Conservation (phyloP, 2,329 filamentous ascomycete genomes). For the Aureobasidium zeae region DNA sequence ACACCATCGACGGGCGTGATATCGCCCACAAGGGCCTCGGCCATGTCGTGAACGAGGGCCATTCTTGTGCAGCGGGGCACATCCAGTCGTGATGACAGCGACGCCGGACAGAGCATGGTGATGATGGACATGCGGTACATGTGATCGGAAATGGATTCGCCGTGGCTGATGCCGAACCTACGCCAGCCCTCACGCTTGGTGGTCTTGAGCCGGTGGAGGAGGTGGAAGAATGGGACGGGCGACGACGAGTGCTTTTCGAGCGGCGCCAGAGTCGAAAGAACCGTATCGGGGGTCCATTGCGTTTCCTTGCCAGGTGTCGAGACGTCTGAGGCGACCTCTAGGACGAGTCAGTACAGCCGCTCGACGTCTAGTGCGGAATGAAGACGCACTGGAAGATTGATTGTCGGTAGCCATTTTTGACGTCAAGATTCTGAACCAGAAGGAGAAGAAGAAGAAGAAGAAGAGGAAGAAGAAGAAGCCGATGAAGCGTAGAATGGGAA, state of each 20-base stretch:
- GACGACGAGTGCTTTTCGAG: constrained; percentile 51
- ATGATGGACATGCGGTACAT: constrained; percentile 99
- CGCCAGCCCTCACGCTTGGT: constrained; percentile 95
- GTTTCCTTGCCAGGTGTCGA: constrained; percentile 23
- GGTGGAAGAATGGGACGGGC: constrained; percentile 85
- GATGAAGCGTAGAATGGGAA: too few relatives aligned
- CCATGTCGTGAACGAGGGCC: constrained; percentile 96
- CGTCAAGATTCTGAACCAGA: too few relatives aligned
- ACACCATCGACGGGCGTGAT: constrained; percentile 90
- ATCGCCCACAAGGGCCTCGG: constrained; percentile 87
- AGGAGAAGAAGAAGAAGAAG: too few relatives aligned
- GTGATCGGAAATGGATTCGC: constrained; percentile 93
- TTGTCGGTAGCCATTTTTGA: too few relatives aligned
- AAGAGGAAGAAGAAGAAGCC: too few relatives aligned
- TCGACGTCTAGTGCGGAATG: too few relatives aligned
- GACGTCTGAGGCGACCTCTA: constrained; percentile 30
- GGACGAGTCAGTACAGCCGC: too few relatives aligned
- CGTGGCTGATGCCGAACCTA: constrained; percentile 64
- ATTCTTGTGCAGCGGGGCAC: constrained; percentile 82
- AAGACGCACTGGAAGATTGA: constrained; percentile 30
- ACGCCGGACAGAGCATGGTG: constrained; percentile 77
- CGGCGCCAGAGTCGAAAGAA: constrained; percentile 56
- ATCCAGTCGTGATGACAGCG: constrained; percentile 63
- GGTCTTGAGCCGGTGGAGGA: constrained; percentile 88
- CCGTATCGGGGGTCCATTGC: constrained; percentile 38